Conservation (phyloP, 2,329 filamentous ascomycete genomes). For the Hysterium pulicare region DNA sequence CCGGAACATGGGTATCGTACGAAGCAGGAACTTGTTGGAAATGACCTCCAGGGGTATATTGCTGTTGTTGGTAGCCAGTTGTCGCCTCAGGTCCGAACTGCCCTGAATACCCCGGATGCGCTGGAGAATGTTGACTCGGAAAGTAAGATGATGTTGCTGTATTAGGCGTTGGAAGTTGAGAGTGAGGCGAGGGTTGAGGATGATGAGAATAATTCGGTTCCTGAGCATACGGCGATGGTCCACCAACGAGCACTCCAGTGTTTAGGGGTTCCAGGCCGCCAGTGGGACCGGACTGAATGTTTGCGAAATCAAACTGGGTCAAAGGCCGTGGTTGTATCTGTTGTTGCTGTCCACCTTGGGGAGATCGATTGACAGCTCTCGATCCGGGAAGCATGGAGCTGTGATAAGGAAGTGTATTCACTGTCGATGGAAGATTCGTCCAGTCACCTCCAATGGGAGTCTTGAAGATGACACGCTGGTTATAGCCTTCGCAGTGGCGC, state of each 20-base stretch:
- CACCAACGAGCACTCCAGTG: conserved; percentile 16
- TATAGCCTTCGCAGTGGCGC: conserved; percentile 79
- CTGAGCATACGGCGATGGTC: conserved; percentile 17
- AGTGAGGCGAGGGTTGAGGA: conserved; percentile 27
- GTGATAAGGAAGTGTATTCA: conserved; percentile 37
- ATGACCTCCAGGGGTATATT: conserved; percentile 20
- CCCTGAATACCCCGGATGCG: conserved; percentile 20
- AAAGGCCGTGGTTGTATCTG: conserved; percentile 29
- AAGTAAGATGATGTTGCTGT: conserved; percentile 30
- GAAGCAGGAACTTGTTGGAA: conserved; percentile 26
- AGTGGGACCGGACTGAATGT: conserved; percentile 12
- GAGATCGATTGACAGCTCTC: conserved; percentile 15
- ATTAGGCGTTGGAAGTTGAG: conserved; percentile 25
- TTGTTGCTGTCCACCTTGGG: conserved; percentile 15
- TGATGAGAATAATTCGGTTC: conserved; percentile 19
- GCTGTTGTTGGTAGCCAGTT: conserved; percentile 15
- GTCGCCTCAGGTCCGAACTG: conserved; percentile 21
- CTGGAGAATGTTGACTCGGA: conserved; percentile 28
- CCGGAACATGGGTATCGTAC: conserved; percentile 17
- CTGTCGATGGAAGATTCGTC: conserved; percentile 35
- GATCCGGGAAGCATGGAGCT: conserved; percentile 36
- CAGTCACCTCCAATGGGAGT: conserved; percentile 61
- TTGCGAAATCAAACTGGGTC: conserved; percentile 25
- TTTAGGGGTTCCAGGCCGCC: conserved; percentile 10
- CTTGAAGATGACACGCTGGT: conserved; percentile 77